Conservation (phyloP, 2,329 filamentous ascomycete species). For the Aspergillus thermomutatus region DNA sequence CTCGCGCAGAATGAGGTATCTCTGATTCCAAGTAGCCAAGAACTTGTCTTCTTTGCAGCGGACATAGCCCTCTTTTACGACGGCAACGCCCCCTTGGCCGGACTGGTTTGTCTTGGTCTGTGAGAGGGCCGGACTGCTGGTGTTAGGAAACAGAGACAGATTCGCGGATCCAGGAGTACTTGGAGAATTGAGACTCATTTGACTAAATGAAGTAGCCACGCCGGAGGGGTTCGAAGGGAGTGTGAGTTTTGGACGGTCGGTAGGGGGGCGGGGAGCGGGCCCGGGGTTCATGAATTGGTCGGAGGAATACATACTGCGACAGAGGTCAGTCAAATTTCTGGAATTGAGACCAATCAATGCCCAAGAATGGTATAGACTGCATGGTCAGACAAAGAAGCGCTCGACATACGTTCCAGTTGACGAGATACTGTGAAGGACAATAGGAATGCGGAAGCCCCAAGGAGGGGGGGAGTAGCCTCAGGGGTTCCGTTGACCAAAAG, state of each 20-base stretch:
- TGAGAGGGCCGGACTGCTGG: slow-evolving; percentile 68
- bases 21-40: slow-evolving; percentile 83
- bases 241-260: slow-evolving; percentile 75
- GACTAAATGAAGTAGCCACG: slow-evolving; percentile 64
- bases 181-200: slow-evolving; percentile 67
- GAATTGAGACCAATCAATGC: not conserved
- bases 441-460: not conserved
- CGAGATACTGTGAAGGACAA: not conserved
- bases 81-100: slow-evolving; percentile 64
- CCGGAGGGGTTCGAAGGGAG: slow-evolving; percentile 68
- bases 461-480: not conserved
- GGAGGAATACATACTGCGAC: slow-evolving; percentile 52
- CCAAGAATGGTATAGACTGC: not conserved
- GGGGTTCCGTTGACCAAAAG: not conserved
- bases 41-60: slow-evolving; percentile 74
- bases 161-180: slow-evolving; percentile 53
- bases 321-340: slow-evolving; percentile 6
- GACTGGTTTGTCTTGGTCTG: slow-evolving; percentile 57
- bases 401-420: not conserved
- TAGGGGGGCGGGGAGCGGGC: slow-evolving; percentile 85
- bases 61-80: slow-evolving; percentile 64
- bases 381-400: not conserved
- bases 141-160: slow-evolving; percentile 63
- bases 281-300: slow-evolving; percentile 93
- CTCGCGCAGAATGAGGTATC: slow-evolving; percentile 87